Percentiles rank a stretch among this genome's conserved stretches.
Conservation (phyloP, 2,329 filamentous ascomycete genomes). For the Pochonia chlamydosporia region DNA sequence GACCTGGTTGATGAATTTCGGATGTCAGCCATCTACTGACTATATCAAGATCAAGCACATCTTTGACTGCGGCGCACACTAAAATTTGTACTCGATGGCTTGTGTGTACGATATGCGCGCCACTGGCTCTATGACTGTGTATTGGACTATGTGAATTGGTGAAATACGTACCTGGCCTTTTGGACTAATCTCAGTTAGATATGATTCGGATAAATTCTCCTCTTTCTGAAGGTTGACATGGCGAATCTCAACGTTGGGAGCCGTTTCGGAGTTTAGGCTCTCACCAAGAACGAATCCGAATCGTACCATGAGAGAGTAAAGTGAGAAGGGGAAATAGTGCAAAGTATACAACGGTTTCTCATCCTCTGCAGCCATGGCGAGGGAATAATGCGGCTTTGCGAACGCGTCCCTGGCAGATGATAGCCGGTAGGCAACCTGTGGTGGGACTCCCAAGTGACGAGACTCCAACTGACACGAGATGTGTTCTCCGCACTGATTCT, state of each 20-base stretch:
- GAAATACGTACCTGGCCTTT: conserved; percentile 20
- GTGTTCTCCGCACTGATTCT: no score
- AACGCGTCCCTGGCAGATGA: no score
- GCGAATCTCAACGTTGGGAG: conserved; percentile 17
- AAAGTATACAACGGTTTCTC: conserved; percentile 17
- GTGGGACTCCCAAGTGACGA: no score
- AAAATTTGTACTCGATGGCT: no score
- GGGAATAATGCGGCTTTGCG: not conserved
- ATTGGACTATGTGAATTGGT: no score
- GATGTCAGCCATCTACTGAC: no score
- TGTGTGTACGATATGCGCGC: no score
- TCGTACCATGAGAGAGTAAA: conserved; percentile 25
- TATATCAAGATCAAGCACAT: no score
- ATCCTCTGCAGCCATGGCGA: conserved; percentile 11
- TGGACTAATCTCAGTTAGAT: conserved; percentile 20
- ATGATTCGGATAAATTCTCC: conserved; percentile 22
- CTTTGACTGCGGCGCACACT: no score
- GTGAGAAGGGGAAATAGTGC: conserved; percentile 23
- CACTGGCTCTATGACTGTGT: no score
- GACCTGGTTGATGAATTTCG: conserved; percentile 17
- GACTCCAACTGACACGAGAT: no score
- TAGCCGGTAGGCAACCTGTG: no score
- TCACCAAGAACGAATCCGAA: conserved; percentile 21
- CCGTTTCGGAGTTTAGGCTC: conserved; percentile 16
- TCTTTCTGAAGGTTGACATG: conserved; percentile 20